A percentile compares a stretch with the other conserved stretches of the same genome.
Conservation (phyloP, 1,284 basidiomycete species). For the Paramarasmius palmivorus region DNA sequence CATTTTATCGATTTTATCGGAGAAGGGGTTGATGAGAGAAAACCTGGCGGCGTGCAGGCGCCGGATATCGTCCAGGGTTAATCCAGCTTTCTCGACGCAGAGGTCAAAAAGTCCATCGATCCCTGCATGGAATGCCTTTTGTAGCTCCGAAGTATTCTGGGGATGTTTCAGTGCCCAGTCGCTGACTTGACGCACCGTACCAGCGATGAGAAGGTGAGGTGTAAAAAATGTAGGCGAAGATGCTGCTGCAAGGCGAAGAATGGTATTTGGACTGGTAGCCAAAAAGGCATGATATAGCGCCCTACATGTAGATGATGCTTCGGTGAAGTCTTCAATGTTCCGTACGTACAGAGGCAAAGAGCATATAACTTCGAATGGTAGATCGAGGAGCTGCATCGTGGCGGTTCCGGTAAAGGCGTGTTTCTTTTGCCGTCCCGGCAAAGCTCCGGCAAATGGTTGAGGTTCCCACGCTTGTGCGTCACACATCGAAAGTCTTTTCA, state of each 20-base stretch:
- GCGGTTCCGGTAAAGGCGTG: too few species aligned
- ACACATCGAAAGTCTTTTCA: too few species aligned
- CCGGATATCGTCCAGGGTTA: constrained; percentile 10
- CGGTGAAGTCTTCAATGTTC: constrained; percentile 14
- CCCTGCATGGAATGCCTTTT: constrained; percentile 18
- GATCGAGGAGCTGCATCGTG: not conserved
- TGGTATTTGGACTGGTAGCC: constrained; percentile 10
- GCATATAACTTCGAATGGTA: not conserved
- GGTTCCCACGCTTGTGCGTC: too few species aligned
- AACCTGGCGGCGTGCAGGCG: constrained; percentile 7
- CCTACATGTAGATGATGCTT: constrained; percentile 13
- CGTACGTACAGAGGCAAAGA: constrained; percentile 7
- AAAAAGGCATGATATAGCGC: constrained; percentile 11
- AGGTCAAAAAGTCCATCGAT: constrained; percentile 18
- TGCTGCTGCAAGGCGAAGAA: constrained; percentile 15
- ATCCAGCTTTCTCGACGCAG: constrained; percentile 11
- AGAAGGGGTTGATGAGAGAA: constrained; percentile 5
- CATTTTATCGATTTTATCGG: constrained; percentile 9
- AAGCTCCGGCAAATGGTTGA: too few species aligned
- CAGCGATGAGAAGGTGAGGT: constrained; percentile 20
- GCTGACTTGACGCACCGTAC: constrained; percentile 16
- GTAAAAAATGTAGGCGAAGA: constrained; percentile 19
- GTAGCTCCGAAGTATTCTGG: constrained; percentile 11
- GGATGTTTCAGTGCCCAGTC: constrained; percentile 17
- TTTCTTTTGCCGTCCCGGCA: too few species aligned